Percentiles rank a stretch among this genome's conserved stretches.
These are phyloP conservation scores for Pythium monospermum DNA, from an alignment of 352 stramenopile species.

Conservation along the genomic window DNA sequence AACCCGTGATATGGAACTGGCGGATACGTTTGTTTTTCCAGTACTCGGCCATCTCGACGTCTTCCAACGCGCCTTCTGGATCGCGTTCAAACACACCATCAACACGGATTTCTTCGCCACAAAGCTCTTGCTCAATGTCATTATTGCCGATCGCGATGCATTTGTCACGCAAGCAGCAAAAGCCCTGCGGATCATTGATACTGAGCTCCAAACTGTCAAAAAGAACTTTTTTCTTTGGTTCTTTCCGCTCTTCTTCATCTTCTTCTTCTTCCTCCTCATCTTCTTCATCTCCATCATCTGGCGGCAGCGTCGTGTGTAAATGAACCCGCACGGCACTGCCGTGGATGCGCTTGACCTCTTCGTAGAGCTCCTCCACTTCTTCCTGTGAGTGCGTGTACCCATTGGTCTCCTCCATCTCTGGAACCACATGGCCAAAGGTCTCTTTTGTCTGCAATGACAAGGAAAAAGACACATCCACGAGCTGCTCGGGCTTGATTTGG, in stretches of 20 bases:
- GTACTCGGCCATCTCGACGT: slow-evolving; percentile 2
- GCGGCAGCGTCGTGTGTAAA: slow-evolving; percentile 9
- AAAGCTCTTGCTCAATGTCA: slow-evolving; percentile 14
- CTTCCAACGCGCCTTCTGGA: slow-evolving; percentile 5
- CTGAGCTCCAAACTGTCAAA: slow-evolving; percentile 19
- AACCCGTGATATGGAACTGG: slow-evolving; percentile 3
- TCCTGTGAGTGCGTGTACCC: slow-evolving; percentile 1
- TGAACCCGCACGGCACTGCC: slow-evolving; percentile 9
- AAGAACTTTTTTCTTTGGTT: no score
- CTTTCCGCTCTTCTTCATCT: no score
- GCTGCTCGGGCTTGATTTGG: no score
- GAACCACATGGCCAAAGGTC: slow-evolving; percentile 4
- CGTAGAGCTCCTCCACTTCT: neutral
- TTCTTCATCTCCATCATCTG: no score
- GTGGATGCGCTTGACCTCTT: slow-evolving; percentile 7
- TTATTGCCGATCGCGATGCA: slow-evolving; percentile 13
- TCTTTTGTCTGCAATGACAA: slow-evolving; percentile 14
- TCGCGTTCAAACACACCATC: slow-evolving; percentile 11
- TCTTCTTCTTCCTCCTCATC: no score
- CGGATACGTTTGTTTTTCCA: neutral
- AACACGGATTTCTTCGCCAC: slow-evolving; percentile 5
- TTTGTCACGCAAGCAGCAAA: slow-evolving; percentile 10
- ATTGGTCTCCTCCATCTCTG: slow-evolving; percentile 7
- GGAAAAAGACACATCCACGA: no score
- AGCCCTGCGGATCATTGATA: slow-evolving; percentile 17